Evolutionary conservation across 768 basidiomycete genomes (phyloP).

Genomic region (Leccinum arenicola): DNA sequence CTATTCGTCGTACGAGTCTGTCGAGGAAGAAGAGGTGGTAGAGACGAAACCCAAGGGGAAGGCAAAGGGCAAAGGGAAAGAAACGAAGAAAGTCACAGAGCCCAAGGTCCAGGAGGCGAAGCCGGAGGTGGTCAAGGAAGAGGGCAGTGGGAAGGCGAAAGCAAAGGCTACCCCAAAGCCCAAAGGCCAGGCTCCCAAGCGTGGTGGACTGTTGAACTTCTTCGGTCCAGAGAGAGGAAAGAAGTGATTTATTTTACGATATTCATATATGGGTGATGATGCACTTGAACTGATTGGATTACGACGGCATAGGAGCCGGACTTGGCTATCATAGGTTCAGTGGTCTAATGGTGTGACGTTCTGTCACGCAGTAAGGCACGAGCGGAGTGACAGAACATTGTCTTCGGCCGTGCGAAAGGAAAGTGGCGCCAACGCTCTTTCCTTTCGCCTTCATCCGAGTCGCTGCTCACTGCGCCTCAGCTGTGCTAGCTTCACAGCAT

Average conservation of each 20-base stretch:
- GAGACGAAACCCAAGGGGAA: slow-evolving; percentile 23
- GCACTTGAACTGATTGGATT: neutral
- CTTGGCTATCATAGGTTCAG: slow-evolving; percentile 25
- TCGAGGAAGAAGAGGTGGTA: slow-evolving; percentile 48
- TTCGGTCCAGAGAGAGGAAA: slow-evolving; percentile 31
- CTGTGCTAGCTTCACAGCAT: no score
- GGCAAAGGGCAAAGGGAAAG: slow-evolving; percentile 16
- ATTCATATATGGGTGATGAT: neutral
- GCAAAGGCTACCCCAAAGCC: slow-evolving; percentile 15
- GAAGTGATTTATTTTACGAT: slow-evolving; percentile 15
- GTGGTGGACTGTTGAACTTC: slow-evolving; percentile 31
- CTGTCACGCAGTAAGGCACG: no score
- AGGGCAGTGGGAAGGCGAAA: slow-evolving; percentile 16
- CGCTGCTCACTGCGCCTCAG: no score
- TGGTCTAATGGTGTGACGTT: slow-evolving; percentile 50
- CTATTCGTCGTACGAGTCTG: slow-evolving; percentile 79
- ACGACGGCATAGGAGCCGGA: neutral
- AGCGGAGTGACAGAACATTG: no score
- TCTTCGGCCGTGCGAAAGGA: no score
- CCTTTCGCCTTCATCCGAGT: no score
- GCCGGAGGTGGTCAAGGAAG: slow-evolving; percentile 14
- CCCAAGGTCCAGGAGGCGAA: slow-evolving; percentile 18
- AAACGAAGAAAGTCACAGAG: slow-evolving; percentile 18
- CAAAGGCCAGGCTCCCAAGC: slow-evolving; percentile 22
- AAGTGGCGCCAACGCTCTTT: no score